Conservation (phyloP, 2,329 filamentous ascomycete genomes). For the Ascomycota sp. region DNA sequence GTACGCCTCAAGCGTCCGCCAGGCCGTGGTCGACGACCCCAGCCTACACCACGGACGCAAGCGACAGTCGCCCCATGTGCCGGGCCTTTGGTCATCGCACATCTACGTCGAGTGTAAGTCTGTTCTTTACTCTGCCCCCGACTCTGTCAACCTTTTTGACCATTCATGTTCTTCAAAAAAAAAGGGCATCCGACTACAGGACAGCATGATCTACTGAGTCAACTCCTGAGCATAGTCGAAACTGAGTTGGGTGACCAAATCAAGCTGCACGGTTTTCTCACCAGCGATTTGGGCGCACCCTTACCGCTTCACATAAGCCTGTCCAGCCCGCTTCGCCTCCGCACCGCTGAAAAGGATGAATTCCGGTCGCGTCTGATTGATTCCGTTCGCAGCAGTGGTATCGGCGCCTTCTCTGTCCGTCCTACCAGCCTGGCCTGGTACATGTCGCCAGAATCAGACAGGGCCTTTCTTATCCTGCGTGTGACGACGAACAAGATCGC, state of each 20-base stretch:
- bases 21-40: conserved; percentile 62
- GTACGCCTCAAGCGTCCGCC: conserved; percentile 61
- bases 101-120: conserved; percentile 75
- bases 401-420: conserved; percentile 15
- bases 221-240: conserved; percentile 18
- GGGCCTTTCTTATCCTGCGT: conserved; percentile 67
- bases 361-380: conserved; percentile 38
- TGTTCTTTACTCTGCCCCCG: too few species aligned
- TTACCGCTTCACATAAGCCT: conserved; percentile 78
- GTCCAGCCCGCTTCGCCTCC: conserved; percentile 56
- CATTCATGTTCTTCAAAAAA: too few species aligned
- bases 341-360: conserved; percentile 43
- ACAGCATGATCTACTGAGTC: conserved; percentile 24
- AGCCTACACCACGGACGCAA: conserved; percentile 66
- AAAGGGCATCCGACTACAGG: conserved; percentile 29
- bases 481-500: conserved; percentile 16
- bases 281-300: conserved; percentile 54
- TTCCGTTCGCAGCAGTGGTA: conserved; percentile 12
- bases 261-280: conserved; percentile 45
- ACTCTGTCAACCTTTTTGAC: too few species aligned
- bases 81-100: conserved; percentile 83
- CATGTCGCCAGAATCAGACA: conserved; percentile 32
- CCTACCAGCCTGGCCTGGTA: conserved; percentile 23
- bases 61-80: conserved; percentile 59
- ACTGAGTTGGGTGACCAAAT: conserved; percentile 10